phyloP scores from a whole-genome alignment of 2,329 filamentous ascomycete genomes.

The Nemania sp. region DNA sequence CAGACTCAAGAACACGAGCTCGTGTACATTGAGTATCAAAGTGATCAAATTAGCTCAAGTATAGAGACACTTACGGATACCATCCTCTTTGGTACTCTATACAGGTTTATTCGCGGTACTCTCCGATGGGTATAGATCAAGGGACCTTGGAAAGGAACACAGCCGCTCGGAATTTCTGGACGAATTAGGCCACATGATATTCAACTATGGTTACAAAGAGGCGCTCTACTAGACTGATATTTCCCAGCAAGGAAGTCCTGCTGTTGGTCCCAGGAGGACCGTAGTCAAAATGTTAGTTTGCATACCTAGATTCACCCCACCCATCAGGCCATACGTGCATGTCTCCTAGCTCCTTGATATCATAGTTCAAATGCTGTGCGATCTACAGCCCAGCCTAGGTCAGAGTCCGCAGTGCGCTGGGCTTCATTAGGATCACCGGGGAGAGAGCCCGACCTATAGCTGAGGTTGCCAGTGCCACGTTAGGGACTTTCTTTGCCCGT shows the following conservation, averaged over 20 bases:
- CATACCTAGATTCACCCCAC: not conserved
- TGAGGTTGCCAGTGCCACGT: not conserved
- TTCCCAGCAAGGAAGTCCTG: not conserved
- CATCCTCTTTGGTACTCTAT: too few species aligned
- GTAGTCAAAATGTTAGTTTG: not conserved
- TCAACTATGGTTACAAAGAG: not conserved
- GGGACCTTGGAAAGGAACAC: not conserved
- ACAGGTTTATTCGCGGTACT: not conserved
- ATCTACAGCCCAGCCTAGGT: not conserved
- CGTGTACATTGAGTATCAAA: not conserved
- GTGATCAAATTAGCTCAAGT: not conserved
- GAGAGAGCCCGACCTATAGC: not conserved
- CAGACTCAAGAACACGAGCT: not conserved
- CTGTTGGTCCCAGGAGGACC: not conserved
- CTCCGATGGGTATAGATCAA: not conserved
- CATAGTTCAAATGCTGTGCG: not conserved
- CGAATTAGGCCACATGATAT: not conserved
- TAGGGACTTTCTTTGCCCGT: not conserved
- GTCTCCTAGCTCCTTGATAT: not conserved
- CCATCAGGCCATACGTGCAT: slow-evolving; percentile 18
- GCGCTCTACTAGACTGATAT: not conserved
- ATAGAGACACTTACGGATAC: not conserved
- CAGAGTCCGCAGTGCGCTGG: not conserved
- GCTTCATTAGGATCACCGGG: not conserved
- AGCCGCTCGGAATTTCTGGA: not conserved